These are phyloP conservation scores for Pichia insulana DNA, from an alignment of 805 yeast species.

Conservation along the genomic window DNA sequence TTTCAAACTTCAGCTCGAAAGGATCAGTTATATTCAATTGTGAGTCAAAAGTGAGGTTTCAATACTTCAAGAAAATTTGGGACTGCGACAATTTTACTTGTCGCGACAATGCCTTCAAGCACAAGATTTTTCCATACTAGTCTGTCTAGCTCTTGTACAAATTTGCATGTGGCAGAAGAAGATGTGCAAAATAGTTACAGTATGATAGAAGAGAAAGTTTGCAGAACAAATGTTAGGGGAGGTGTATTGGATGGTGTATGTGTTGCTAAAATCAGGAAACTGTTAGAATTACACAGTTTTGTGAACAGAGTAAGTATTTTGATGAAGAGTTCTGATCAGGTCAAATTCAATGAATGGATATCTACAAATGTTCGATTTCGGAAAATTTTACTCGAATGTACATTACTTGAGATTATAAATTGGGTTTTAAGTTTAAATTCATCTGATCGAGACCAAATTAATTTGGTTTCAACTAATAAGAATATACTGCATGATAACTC, in stretches of 20 bases:
- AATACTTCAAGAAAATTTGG: too few relatives aligned
- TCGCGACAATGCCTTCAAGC: too few relatives aligned
- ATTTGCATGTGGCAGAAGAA: too few relatives aligned
- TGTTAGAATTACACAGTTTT: constrained; percentile 21
- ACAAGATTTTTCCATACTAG: too few relatives aligned
- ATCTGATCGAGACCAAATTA: constrained; percentile 4
- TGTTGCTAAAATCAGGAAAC: neutral
- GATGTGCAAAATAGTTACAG: too few relatives aligned
- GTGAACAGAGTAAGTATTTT: constrained; percentile 19
- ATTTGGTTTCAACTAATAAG: constrained; percentile 12
- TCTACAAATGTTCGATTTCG: neutral
- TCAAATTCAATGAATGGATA: neutral
- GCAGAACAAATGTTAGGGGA: constrained; percentile 2
- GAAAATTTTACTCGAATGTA: neutral
- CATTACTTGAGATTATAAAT: neutral
- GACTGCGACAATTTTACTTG: too few relatives aligned
- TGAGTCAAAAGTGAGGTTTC: neutral
- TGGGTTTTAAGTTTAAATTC: neutral
- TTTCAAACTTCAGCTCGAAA: too few relatives aligned
- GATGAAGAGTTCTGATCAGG: neutral
- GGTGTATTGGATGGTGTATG: neutral
- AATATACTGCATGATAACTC: constrained; percentile 27
- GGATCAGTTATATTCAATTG: neutral
- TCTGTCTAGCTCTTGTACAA: too few relatives aligned
- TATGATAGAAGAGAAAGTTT: neutral